Evolutionary conservation across 768 basidiomycete genomes (phyloP).

Genomic region (Kondoa malvinella): DNA sequence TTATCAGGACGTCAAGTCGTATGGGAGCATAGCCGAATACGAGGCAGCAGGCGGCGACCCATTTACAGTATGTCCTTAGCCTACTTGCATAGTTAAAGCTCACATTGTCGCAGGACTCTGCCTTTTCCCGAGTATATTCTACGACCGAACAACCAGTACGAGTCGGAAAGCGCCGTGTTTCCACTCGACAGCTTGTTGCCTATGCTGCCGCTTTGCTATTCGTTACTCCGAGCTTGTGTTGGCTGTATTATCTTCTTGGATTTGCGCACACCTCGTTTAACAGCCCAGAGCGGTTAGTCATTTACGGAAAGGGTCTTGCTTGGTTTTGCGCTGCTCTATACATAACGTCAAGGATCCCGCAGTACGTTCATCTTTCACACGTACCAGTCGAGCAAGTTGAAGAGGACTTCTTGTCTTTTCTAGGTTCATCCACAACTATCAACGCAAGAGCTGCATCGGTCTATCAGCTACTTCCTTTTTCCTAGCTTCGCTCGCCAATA

Average conservation of each 20-base stretch:
- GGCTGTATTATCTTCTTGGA: background rate
- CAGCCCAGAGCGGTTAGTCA: background rate
- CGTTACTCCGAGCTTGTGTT: background rate
- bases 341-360: background rate
- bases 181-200: background rate
- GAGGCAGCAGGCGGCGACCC: background rate
- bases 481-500: background rate
- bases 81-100: background rate
- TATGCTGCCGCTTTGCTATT: background rate
- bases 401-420: background rate
- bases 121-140: background rate
- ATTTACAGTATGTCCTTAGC: background rate
- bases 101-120: background rate
- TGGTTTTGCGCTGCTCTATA: background rate
- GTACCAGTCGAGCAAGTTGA: too few relatives aligned
- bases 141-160: background rate
- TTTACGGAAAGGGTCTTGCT: background rate
- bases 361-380: background rate
- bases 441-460: background rate
- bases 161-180: background rate
- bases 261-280: background rate
- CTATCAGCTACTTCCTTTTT: background rate
- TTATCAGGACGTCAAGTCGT: background rate
- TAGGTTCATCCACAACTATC: background rate
- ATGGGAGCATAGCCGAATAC: background rate